Percentiles rank a stretch among this genome's conserved stretches.
Evolutionary conservation across 768 basidiomycete species (phyloP).

Genomic region (Pulveroboletus sp.): DNA sequence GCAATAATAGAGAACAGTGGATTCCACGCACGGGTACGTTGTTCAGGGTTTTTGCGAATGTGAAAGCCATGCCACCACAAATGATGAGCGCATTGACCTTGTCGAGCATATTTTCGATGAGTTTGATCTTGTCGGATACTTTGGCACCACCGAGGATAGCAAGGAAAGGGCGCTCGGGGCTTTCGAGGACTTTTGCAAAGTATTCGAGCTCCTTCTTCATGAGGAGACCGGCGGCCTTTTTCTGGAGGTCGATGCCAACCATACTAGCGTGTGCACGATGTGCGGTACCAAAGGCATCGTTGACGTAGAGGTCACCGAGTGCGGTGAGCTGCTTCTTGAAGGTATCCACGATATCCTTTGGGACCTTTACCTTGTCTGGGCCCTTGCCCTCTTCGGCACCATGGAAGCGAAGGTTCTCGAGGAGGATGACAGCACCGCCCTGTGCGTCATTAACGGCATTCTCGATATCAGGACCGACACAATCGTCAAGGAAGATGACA

Average conservation of each 20-base stretch:
- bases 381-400: slow-evolving; percentile 98
- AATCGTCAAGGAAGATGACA: slow-evolving; percentile 81
- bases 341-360: slow-evolving; percentile 67
- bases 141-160: slow-evolving; percentile 98
- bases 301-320: slow-evolving; percentile 95
- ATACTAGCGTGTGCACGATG: slow-evolving; percentile 98
- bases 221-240: slow-evolving; percentile 92
- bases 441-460: slow-evolving; percentile 57
- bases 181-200: slow-evolving; percentile 96
- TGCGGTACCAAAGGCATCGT: slow-evolving; percentile 98
- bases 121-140: slow-evolving; percentile 97
- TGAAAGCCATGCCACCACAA: slow-evolving; percentile 98
- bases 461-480: slow-evolving; percentile 83
- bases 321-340: slow-evolving; percentile 87
- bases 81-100: slow-evolving; percentile 97
- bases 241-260: slow-evolving; percentile 91
- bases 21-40: slow-evolving; percentile 53
- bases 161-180: slow-evolving; percentile 91
- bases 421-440: slow-evolving; percentile 72
- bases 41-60: slow-evolving; percentile 94
- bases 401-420: slow-evolving; percentile 98
- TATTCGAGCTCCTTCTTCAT: slow-evolving; percentile 99
- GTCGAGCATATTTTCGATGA: slow-evolving; percentile 99
- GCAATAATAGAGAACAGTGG: background rate
- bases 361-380: slow-evolving; percentile 95